A percentile compares a stretch with the other conserved stretches of the same genome.
Evolutionary conservation across 345 rosid genomes (phyloP).

Genomic region (Triadica sebifera): DNA sequence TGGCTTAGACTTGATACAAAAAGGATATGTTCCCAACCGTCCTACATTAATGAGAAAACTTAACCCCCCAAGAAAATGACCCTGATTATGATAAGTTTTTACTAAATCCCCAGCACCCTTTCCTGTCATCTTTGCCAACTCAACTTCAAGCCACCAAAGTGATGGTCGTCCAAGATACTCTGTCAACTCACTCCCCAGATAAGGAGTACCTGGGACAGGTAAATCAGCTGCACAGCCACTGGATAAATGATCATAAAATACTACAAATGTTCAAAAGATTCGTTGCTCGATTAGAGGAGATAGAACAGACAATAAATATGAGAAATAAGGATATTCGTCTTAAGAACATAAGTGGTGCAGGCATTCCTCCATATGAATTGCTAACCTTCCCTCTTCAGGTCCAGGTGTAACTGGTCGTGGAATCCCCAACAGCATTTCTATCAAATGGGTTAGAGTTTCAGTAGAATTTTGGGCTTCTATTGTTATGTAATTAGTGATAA

Average conservation of each 20-base stretch:
- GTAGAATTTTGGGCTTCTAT: background rate
- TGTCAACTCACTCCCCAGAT: slow-evolving; percentile 82
- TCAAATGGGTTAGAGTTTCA: slow-evolving; percentile 23
- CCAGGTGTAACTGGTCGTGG: slow-evolving; percentile 95
- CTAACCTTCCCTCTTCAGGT: slow-evolving; percentile 70
- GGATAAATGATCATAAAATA: slow-evolving; percentile 63
- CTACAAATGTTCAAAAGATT: slow-evolving; percentile 47
- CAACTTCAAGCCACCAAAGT: slow-evolving; percentile 92
- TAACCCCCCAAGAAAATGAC: slow-evolving; percentile 57
- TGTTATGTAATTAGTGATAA: background rate
- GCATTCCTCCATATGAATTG: slow-evolving; percentile 85
- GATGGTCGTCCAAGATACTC: slow-evolving; percentile 91
- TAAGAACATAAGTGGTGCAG: slow-evolving; percentile 81
- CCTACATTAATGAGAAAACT: slow-evolving; percentile 78
- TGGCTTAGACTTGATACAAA: slow-evolving; percentile 79
- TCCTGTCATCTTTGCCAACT: slow-evolving; percentile 70
- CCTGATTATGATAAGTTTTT: slow-evolving; percentile 63
- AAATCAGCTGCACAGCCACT: slow-evolving; percentile 37
- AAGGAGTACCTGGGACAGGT: slow-evolving; percentile 78
- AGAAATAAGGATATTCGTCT: slow-evolving; percentile 61
- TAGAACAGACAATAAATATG: slow-evolving; percentile 53
- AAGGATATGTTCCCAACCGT: slow-evolving; percentile 84
- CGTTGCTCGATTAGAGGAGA: slow-evolving; percentile 55
- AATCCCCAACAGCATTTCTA: slow-evolving; percentile 90
- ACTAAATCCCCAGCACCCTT: slow-evolving; percentile 59